Evolutionary conservation across 2,329 filamentous ascomycete genomes (phyloP).

Genomic region (Nigrospora oryzae): DNA sequence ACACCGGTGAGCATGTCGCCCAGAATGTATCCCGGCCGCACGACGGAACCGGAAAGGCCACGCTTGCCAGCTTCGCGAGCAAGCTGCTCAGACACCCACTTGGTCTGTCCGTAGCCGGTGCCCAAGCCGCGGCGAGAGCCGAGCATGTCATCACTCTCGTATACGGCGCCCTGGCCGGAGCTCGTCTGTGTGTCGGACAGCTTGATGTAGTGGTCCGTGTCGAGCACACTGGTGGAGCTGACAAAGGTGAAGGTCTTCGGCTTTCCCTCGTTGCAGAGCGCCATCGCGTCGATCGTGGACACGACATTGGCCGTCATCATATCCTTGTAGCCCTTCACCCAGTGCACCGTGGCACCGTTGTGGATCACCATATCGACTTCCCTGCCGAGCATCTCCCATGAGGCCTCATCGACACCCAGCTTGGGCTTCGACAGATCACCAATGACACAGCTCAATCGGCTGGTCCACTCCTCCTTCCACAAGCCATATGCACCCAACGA

Average conservation of each 20-base stretch:
- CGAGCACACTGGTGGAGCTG: constrained; percentile 73
- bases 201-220: constrained; percentile 72
- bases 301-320: constrained; percentile 70
- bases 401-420: constrained; percentile 60
- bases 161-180: constrained; percentile 55
- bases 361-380: constrained; percentile 69
- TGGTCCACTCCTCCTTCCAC: constrained; percentile 63
- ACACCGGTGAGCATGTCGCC: constrained; percentile 64
- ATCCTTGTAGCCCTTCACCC: constrained; percentile 69
- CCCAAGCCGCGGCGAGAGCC: constrained; percentile 69
- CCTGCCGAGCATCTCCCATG: constrained; percentile 57
- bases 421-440: constrained; percentile 67
- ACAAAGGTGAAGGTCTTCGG: constrained; percentile 77
- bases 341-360: constrained; percentile 77
- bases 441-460: constrained; percentile 56
- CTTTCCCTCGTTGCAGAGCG: constrained; percentile 67
- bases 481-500: constrained; percentile 71
- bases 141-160: constrained; percentile 69
- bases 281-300: constrained; percentile 68
- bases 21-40: constrained; percentile 79
- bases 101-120: constrained; percentile 85
- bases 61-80: constrained; percentile 70
- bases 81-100: constrained; percentile 65
- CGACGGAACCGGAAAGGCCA: constrained; percentile 66
- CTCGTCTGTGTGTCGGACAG: constrained; percentile 56